These are phyloP conservation scores for Candida cerambycidarum DNA, from an alignment of 805 yeast species.

Conservation along the genomic window DNA sequence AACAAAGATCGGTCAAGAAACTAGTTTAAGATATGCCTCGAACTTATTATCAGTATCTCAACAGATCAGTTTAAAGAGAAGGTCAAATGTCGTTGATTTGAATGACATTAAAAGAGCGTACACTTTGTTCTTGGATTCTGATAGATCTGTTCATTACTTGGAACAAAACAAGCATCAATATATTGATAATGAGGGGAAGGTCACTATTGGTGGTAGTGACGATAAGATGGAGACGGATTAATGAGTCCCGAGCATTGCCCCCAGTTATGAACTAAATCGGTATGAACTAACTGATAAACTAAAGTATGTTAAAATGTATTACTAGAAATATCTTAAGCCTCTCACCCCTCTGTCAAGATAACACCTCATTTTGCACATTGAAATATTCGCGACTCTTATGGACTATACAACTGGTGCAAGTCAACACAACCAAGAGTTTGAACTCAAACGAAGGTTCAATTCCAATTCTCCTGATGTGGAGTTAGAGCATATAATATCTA, in stretches of 20 bases:
- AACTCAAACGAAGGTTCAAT: constrained; percentile 3
- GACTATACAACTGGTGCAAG: constrained; percentile 1
- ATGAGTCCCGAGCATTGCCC: too few relatives aligned
- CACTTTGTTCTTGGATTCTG: constrained; percentile 81
- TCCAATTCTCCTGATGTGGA: constrained; percentile 13
- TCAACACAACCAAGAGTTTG: not conserved
- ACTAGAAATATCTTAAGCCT: too few relatives aligned
- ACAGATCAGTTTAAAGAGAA: constrained; percentile 80
- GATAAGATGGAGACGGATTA: constrained; percentile 41
- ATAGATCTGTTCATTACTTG: constrained; percentile 83
- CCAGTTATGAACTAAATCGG: too few relatives aligned
- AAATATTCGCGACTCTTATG: not conserved
- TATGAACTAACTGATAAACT: too few relatives aligned
- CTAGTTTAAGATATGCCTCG: constrained; percentile 89
- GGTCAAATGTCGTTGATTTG: constrained; percentile 67
- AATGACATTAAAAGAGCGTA: constrained; percentile 86
- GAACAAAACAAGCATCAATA: constrained; percentile 67
- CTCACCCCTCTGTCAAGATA: not conserved
- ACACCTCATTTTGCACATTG: not conserved
- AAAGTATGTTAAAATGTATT: not conserved
- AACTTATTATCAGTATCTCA: constrained; percentile 89
- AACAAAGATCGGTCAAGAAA: constrained; percentile 86
- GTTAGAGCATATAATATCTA: constrained; percentile 22
- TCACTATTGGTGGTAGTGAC: constrained; percentile 39
- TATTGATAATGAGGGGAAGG: constrained; percentile 78